Percentiles rank a stretch among this genome's conserved stretches.
These are phyloP conservation scores for Komagataea norvegica DNA, from an alignment of 1,139 yeast species.

Conservation along the genomic window DNA sequence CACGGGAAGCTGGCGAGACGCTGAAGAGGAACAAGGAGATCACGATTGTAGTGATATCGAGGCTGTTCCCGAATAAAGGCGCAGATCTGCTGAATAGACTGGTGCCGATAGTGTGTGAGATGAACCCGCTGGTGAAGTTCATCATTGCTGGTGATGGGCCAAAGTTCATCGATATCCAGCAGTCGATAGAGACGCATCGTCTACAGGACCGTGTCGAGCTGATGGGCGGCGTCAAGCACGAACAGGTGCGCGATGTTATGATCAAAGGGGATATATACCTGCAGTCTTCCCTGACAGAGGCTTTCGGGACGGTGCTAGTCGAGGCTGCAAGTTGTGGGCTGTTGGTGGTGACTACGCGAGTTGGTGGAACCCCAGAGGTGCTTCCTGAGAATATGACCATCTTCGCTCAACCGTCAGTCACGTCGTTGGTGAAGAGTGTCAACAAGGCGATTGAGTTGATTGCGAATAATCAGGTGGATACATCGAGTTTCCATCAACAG, in stretches of 20 bases:
- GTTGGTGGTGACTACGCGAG: conserved; percentile 89
- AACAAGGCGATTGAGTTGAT: conserved; percentile 58
- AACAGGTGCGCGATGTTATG: conserved; percentile 90
- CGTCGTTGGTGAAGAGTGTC: conserved; percentile 68
- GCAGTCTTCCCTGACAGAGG: conserved; percentile 94
- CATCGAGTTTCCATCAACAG: conserved; percentile 72
- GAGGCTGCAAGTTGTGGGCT: conserved; percentile 98
- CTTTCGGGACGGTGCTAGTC: conserved; percentile 94
- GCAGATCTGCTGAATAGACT: conserved; percentile 83
- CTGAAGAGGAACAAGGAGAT: conserved; percentile 28
- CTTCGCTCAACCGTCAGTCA: conserved; percentile 83
- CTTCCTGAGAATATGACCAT: conserved; percentile 91
- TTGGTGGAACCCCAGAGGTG: conserved; percentile 98
- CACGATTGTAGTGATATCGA: conserved; percentile 85
- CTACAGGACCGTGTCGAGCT: conserved; percentile 84
- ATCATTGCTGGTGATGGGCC: conserved; percentile 98
- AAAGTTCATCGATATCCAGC: conserved; percentile 86
- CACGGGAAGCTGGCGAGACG: conserved; percentile 38
- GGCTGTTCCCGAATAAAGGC: conserved; percentile 95
- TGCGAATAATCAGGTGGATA: conserved; percentile 56
- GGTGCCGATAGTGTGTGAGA: conserved; percentile 75
- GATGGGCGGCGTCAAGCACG: conserved; percentile 86
- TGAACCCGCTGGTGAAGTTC: conserved; percentile 63
- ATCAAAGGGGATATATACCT: conserved; percentile 88
- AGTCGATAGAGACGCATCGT: conserved; percentile 84